These are phyloP conservation scores for Gynostemma pentaphyllum DNA, from an alignment of 306 rosid species.

Conservation along the genomic window DNA sequence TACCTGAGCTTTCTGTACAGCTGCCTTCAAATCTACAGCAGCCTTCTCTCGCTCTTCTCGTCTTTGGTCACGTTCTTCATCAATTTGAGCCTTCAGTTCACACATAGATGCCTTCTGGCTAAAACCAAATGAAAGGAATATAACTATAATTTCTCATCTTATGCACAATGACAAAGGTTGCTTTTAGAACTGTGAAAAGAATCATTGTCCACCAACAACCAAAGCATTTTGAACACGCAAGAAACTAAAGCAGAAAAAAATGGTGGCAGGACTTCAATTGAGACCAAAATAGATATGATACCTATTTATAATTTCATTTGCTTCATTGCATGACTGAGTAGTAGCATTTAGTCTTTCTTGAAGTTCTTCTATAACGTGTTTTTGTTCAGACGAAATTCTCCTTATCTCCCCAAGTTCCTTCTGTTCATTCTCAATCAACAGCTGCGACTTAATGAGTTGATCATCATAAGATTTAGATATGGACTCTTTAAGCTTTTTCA, in stretches of 20 bases:
- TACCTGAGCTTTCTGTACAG: constrained; percentile 61
- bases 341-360: constrained; percentile 74
- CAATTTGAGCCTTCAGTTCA: constrained; percentile 60
- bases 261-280: not conserved
- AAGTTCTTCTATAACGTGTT: constrained; percentile 65
- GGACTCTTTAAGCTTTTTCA: constrained; percentile 57
- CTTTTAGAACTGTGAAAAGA: not conserved
- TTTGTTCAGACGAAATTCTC: constrained; percentile 58
- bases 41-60: constrained; percentile 89
- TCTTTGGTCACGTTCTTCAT: constrained; percentile 69
- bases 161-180: not conserved
- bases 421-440: constrained; percentile 47
- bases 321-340: constrained; percentile 74
- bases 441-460: constrained; percentile 52
- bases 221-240: not conserved
- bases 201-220: not conserved
- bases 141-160: constrained; percentile 7
- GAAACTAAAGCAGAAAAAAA: not conserved
- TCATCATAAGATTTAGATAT: constrained; percentile 44
- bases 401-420: constrained; percentile 53
- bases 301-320: constrained; percentile 73
- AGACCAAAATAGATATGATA: constrained; percentile 19
- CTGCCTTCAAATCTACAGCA: constrained; percentile 64
- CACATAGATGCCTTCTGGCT: constrained; percentile 76
- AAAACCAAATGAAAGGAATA: constrained; percentile 11